Evolutionary conservation across 768 basidiomycete species (phyloP), one percentile per base, ranked within the genome.

Genomic region (Clitopilus hobsonii): DNA sequence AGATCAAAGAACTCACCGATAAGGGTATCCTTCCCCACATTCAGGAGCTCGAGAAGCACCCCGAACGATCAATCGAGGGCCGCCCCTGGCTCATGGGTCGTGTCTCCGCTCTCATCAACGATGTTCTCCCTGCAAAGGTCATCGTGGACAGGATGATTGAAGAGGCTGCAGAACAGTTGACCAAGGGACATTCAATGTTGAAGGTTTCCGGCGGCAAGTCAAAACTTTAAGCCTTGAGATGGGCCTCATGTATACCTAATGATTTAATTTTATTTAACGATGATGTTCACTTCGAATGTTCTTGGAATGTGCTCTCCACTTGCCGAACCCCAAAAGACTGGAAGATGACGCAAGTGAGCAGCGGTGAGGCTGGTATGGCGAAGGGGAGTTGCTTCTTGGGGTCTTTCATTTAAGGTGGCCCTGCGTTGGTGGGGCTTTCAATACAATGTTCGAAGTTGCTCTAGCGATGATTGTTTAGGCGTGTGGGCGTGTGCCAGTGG

Each of bases 11-110:
- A 58, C 78, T 96, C 53, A 91, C 91, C 0, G 77, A 82, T 6
- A 80, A 89, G 73, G 94, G 94, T n/a, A 80, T 92, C 60, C 69
- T 97, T 56, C 94, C 94, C 23, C 75, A 80, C 56, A 74, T 83
- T 25, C 72, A 80, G 3, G 92, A 95, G 56, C 63, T 94, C 29
- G 76, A 87, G 70, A 80, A 83, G 65, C 88, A 91, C 64, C 91
- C 94, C 4, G 91, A 94, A 66, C 91, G 86, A 67, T 86, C 82
- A 4, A 56, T 88, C 5, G 71, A 82, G 60, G 81, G 79, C 24
- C 68, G 67, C 22, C 70, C 85, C 22, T 95, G 88, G 86, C 77
- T 95, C 49, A 91, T 95, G 75, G 95, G 94, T 50, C 82, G 83
- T 54, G 91, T 94, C 26, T 79, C 90, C 13, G 85, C 78, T 23